Base-by-base conservation (phyloP, 805 yeast species). In the Brettanomyces nanus region DNA sequence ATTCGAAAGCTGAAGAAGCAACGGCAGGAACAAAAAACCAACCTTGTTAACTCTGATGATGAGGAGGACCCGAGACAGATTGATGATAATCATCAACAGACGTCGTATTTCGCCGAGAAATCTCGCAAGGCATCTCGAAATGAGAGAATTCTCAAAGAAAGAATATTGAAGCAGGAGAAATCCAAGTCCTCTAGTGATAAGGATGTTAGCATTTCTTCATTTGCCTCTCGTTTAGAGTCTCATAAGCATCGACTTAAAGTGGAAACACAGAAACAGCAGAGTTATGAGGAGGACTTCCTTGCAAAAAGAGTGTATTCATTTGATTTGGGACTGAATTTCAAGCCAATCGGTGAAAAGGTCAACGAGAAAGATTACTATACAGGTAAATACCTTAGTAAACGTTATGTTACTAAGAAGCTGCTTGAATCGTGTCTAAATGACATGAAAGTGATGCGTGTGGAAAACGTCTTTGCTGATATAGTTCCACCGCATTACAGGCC, bases 401-500 rank as follows among this genome's bases (percentile, higher is more conserved):
- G 84, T 33, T 80, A 76, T 47, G 48, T 80, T 2, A 54, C 66
- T 0, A 31, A 45, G 6, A 53, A 47, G 0, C 51, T 49, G 0
- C 42, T 84, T 3, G 52, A 58, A 1, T 31, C 43, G 4, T 49
- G 70, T 3, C 46, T 85, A 6, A 45, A 55, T 11, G 73, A 71
- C 13, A 69, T 73, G 42, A 76, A 78, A 45, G 53, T 80, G 1
- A 57, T 84, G 33, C 62, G 82, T 29, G 54, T 85, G 3, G 70
- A 71, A 7, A 75, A 77, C 45, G 54, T 82, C 3, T 67, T 75
- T 46, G 80, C 85, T 2, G 76, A 78, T 45, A 76, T 87, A 1
- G 46, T 55, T 21, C 80, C 92, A 2, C 92, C 95, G 0, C 64
- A 73, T 17, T 87, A 72, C 51, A 53, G 59, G 5, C 82, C 82